Base-by-base conservation (phyloP, 768 basidiomycete genomes). In the Rhodocollybia butyracea region DNA sequence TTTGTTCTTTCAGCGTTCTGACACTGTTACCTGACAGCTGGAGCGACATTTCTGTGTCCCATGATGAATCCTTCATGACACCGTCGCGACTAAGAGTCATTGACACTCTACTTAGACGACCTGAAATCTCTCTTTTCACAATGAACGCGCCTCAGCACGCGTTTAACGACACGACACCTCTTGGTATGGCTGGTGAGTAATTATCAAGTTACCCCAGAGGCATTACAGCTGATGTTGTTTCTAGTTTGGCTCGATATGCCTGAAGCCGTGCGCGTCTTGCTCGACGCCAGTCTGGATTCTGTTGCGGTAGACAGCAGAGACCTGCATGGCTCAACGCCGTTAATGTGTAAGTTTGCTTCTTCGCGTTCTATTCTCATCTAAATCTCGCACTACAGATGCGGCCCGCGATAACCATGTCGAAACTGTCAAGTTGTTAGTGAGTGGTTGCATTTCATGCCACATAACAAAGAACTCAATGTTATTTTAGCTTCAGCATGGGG, bases 131-230 rank as follows among this genome's bases (percentile, higher is more conserved):
- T 10, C 73, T 92, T 13, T 79, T 79, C 64, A 84, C 86, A 17
- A 72, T 92, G 39, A 91, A 92, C 65, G 82, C 85, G n/a, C 85
- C 89, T 0, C 85, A 86, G 51, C 72, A 74, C 57, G 79, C 82
- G 2, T 82, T 86, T 74, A 83, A 82, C 51, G 88, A 88, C 31
- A 87, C 89, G 7, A 86, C 88, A 1, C 88, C 89, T 11, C 78
- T 92, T 15, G 85, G 87, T 3, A 83, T 89, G 76, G 87, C 89
- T 6, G 83, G n/a, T n/a, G n/a, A n/a, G n/a, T n/a, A n/a, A n/a
- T n/a, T n/a, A n/a, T n/a, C n/a, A n/a, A n/a, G n/a, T n/a, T n/a
- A n/a, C n/a, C n/a, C n/a, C n/a, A n/a, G n/a, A n/a, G n/a, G n/a
- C n/a, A n/a, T n/a, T n/a, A n/a, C n/a, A n/a, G n/a, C n/a, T n/a